Base-by-base conservation (phyloP, 2,329 filamentous ascomycete genomes). In the Penicillium sumatraense region DNA sequence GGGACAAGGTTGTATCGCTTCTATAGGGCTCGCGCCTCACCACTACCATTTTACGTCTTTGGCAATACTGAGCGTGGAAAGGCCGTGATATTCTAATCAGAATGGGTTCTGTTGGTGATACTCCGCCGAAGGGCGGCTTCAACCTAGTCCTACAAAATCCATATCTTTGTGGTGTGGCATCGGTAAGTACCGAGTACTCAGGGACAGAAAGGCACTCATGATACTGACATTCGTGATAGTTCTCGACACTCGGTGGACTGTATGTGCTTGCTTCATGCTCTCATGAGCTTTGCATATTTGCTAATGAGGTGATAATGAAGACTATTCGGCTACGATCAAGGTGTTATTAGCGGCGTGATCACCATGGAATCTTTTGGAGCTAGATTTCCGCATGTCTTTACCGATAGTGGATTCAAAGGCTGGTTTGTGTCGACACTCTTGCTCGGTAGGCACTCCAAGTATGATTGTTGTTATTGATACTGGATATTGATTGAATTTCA, bases 391-490 rank as follows among this genome's bases (percentile, higher is more conserved):
- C 66, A 70, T 7, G 71, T 81, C 14, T 78, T 74, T 46, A 53
- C 70, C 0, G 78, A 82, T 54, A 77, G 72, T 54, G 64, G 74
- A 10, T 80, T 80, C 67, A 80, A 82, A 56, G 80, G 80, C 27
- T 83, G 81, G 80, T 81, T 83, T 49, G 79, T 82, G 2, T 81
- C 81, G 5, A 79, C 76, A 2, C 66, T 83, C 4, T 64, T 81
- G 9, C 68, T 83, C 1, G 68, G 73, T 75, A 59, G 51, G 68
- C 62, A 38, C 3, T 10, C 21, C 23, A 29, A 5, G 41, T 27
- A 38, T 26, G 14, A 7, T 2, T 21, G 7, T 18, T 11, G n/a
- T 2, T 10, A 26, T 33, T 3, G 5, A 5, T 13, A 13, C 11
- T 10, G 4, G 3, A 13, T 33, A 23, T 20, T 54, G 24, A 46